These are phyloP conservation scores for Punctularia strigosozonata DNA, from an alignment of 768 basidiomycete species.

Conservation along the genomic window DNA sequence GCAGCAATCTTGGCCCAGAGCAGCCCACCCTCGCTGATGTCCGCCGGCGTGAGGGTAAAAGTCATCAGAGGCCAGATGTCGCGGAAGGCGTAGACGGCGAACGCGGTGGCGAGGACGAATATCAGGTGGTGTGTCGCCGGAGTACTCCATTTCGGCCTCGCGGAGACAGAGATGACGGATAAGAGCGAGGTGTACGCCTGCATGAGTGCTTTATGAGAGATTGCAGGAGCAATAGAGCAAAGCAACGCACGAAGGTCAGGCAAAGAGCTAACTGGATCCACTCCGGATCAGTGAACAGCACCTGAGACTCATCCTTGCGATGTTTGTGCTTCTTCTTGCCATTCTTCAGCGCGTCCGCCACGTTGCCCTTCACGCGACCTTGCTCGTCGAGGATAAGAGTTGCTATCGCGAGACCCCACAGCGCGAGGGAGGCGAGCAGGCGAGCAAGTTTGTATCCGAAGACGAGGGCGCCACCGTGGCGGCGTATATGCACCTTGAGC, in stretches of 20 bases:
- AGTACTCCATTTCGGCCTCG: conserved; percentile 24
- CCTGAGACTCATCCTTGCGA: conserved; percentile 2
- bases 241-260: conserved; percentile 19
- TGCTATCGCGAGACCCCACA: background rate
- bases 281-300: conserved; percentile 13
- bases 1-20: conserved; percentile 44
- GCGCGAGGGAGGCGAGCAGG: background rate
- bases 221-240: background rate
- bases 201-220: background rate
- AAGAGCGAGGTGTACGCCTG: conserved; percentile 35
- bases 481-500: background rate
- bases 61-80: conserved; percentile 50
- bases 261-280: conserved; percentile 21
- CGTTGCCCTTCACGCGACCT: background rate
- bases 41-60: conserved; percentile 36
- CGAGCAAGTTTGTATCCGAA: conserved; percentile 5
- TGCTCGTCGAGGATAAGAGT: background rate
- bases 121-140: conserved; percentile 34
- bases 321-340: conserved; percentile 1
- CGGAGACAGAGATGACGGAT: conserved; percentile 26
- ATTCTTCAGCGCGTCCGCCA: background rate
- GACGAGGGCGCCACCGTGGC: background rate
- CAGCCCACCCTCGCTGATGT: conserved; percentile 32
- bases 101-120: conserved; percentile 32
- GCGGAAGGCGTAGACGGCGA: conserved; percentile 42